A percentile compares a stretch with the other conserved stretches of the same genome.
Conservation (phyloP, 169 alveolate genomes). For the Cryptosporidium meleagridis region DNA sequence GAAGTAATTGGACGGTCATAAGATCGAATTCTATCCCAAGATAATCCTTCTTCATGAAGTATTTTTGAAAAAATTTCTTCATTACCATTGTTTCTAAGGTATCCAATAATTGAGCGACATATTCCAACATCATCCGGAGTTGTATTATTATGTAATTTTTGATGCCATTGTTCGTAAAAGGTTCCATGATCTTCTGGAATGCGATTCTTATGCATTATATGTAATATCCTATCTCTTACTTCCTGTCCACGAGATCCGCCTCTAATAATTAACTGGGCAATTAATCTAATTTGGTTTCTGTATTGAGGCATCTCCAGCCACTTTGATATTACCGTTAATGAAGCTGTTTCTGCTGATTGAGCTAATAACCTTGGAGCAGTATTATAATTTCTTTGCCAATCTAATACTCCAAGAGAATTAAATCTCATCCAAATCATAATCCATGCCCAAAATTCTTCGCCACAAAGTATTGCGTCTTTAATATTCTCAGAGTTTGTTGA, state of each 20-base stretch:
- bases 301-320: conserved; percentile 75
- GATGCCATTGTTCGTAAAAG: conserved; percentile 94
- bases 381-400: conserved; percentile 82
- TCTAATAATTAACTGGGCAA: conserved; percentile 80
- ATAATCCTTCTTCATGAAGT: conserved; percentile 85
- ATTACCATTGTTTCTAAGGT: conserved; percentile 84
- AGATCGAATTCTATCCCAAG: conserved; percentile 85
- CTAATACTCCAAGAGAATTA: conserved; percentile 78
- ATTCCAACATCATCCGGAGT: conserved; percentile 93
- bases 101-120: conserved; percentile 89
- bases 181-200: conserved; percentile 84
- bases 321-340: conserved; percentile 44
- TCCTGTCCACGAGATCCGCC: conserved; percentile 93
- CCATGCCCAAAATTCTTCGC: conserved; percentile 69
- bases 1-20: conserved; percentile 89
- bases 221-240: conserved; percentile 90
- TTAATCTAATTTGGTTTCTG: conserved; percentile 77
- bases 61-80: conserved; percentile 86
- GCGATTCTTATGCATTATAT: conserved; percentile 88
- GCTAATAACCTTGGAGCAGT: conserved; percentile 80
- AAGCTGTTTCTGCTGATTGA: conserved; percentile 75
- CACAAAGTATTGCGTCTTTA: background rate
- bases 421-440: conserved; percentile 81
- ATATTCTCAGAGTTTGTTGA: background rate
- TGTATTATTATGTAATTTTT: conserved; percentile 93